A percentile compares a stretch with the other conserved stretches of the same genome.
phyloP scores from a whole-genome alignment of 139 green algal genomes.

The Prasinococcaceae sp. region DNA sequence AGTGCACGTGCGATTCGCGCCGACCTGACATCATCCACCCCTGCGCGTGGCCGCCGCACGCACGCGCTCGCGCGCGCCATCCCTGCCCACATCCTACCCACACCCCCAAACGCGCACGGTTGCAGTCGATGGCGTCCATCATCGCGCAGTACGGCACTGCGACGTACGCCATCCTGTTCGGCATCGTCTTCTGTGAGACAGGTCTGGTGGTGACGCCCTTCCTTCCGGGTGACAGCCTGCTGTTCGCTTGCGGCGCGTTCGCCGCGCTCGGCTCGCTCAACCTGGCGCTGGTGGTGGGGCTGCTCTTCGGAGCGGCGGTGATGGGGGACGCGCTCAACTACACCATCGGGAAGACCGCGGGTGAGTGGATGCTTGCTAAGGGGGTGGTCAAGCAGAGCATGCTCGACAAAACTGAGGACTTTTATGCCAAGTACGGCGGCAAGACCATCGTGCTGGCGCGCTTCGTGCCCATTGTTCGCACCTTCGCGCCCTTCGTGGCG shows the following conservation, averaged over 20 bases:
- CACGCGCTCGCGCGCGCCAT: too few relatives aligned
- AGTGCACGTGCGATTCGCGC: too few relatives aligned
- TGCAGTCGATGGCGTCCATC: slow-evolving; percentile 29
- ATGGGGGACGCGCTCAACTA: slow-evolving; percentile 86
- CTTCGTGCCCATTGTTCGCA: slow-evolving; percentile 85
- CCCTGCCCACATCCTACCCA: not conserved
- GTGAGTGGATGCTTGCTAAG: slow-evolving; percentile 19
- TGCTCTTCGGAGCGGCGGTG: slow-evolving; percentile 59
- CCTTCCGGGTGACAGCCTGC: slow-evolving; percentile 73
- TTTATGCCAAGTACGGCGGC: slow-evolving; percentile 48
- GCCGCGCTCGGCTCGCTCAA: slow-evolving; percentile 49
- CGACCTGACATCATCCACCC: not conserved
- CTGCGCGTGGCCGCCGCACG: too few relatives aligned
- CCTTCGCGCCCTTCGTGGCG: slow-evolving; percentile 84
- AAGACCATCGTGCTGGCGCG: slow-evolving; percentile 62
- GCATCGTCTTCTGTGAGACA: slow-evolving; percentile 56
- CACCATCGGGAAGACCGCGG: slow-evolving; percentile 26
- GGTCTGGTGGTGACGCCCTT: slow-evolving; percentile 77
- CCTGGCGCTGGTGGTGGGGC: slow-evolving; percentile 36
- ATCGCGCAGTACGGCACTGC: slow-evolving; percentile 43
- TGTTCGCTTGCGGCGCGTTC: slow-evolving; percentile 80
- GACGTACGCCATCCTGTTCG: slow-evolving; percentile 69
- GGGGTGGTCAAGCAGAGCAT: slow-evolving; percentile 46
- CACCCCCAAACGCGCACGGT: not conserved
- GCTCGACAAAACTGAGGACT: slow-evolving; percentile 64